A percentile compares a stretch with the other conserved stretches of the same genome.
These are phyloP conservation scores for Phialocephala sp. DNA, from an alignment of 2,329 filamentous ascomycete species.

Conservation along the genomic window DNA sequence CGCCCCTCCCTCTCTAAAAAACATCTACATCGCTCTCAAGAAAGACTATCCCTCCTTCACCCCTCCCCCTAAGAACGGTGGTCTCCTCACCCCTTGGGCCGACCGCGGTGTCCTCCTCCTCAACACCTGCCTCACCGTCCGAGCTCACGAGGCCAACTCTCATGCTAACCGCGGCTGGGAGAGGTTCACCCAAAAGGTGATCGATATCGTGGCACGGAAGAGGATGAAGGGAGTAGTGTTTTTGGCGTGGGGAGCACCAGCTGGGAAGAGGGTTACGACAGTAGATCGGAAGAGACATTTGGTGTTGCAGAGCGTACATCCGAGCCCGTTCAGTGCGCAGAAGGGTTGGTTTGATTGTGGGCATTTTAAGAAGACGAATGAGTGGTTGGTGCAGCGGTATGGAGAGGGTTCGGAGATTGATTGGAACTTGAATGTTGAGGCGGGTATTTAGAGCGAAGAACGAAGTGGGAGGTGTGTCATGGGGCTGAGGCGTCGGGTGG, in stretches of 20 bases:
- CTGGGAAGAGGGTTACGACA: conserved; percentile 76
- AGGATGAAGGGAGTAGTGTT: conserved; percentile 87
- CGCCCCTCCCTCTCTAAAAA: conserved; percentile 87
- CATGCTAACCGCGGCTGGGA: conserved; percentile 93
- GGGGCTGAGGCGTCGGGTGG: not conserved
- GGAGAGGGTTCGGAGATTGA: conserved; percentile 82
- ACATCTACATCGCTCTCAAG: conserved; percentile 89
- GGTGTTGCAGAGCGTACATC: conserved; percentile 87
- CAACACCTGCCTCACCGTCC: conserved; percentile 94
- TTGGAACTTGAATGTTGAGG: conserved; percentile 66
- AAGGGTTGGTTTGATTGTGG: conserved; percentile 83
- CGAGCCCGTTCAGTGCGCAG: conserved; percentile 86
- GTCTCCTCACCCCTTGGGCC: conserved; percentile 91
- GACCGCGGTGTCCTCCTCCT: conserved; percentile 90
- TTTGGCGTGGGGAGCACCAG: conserved; percentile 89
- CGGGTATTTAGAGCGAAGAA: conserved; percentile 26
- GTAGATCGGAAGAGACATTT: conserved; percentile 77
- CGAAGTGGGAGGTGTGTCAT: not conserved
- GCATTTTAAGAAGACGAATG: conserved; percentile 82
- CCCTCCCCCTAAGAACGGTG: conserved; percentile 76
- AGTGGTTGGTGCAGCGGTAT: conserved; percentile 82
- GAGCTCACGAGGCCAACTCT: conserved; percentile 84
- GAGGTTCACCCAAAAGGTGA: conserved; percentile 86
- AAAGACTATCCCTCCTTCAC: conserved; percentile 86
- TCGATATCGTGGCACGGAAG: conserved; percentile 82